Base-by-base conservation (phyloP, 2,329 filamentous ascomycete genomes). In the Penicillium aurantiogriseum region DNA sequence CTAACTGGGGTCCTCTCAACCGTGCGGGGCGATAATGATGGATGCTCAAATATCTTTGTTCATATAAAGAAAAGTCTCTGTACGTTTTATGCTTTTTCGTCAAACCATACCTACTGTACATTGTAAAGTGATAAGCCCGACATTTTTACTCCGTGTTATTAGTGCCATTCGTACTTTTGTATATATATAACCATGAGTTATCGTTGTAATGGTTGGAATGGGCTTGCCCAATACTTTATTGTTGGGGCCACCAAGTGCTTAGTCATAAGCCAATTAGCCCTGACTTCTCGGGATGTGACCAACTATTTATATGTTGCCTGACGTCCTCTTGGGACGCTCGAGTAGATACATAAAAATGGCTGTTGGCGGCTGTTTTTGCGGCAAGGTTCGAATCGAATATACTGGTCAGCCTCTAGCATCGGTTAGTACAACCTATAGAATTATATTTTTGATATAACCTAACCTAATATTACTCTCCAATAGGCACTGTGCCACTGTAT, bases 1-100 rank as follows among this genome's bases (percentile, higher is more conserved):
- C 91, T 69, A 94, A 97, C 73, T 99, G 94, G 94, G 94, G 94
- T 0, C 94, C 94, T 1, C 86, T 96, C 85, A 78, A 71, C 57
- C 74, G 76, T 38, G 79, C 79, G 7, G 63, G 31, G 38, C 56
- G 59, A 21, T 50, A 52, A 47, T 61, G 55, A 48, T 56, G 31
- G 55, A 48, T 56, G 31, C 36, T 25, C 19, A 47, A 4, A 47
- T 25, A 35, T 35, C 15, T 17, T 17, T 25, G 23, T n/a, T 19
- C 9, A 25, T 47, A 25, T 17, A 25, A 25, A 25, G 15, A 47
- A 47, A 47, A 36, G 21, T 47, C 15, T 47, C 31, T 47, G 29
- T 35, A 25, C 15, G 31, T 6, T 47, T 13, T 7, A n/a, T 47
- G 15, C 15, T 23, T 33, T 33, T 39, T 11, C 9, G 9, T 25